Conservation (phyloP, 805 yeast species). For the Yarrowia deformans region DNA sequence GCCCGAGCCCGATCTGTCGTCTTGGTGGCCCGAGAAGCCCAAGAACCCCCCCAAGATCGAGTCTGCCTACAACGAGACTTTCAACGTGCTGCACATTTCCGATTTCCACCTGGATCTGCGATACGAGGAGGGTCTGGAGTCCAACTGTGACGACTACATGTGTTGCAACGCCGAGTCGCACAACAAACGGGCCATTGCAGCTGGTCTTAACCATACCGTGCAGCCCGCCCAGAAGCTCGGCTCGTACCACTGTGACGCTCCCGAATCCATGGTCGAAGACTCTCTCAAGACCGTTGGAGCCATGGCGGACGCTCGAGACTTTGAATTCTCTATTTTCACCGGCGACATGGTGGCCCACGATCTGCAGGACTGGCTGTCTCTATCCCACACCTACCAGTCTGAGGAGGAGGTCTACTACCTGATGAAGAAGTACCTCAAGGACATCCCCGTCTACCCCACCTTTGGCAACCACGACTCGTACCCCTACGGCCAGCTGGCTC, state of each 20-base stretch:
- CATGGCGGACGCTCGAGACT: constrained; percentile 52
- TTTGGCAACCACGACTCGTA: constrained; percentile 77
- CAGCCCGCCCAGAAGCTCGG: constrained; percentile 69
- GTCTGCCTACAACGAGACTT: constrained; percentile 51
- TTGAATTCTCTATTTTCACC: constrained; percentile 71
- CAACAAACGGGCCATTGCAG: constrained; percentile 33
- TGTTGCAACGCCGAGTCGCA: constrained; percentile 59
- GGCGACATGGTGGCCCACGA: constrained; percentile 79
- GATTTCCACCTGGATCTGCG: constrained; percentile 69
- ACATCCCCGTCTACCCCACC: constrained; percentile 65
- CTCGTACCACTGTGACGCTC: constrained; percentile 70
- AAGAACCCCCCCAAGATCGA: constrained; percentile 56
- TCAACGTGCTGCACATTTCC: constrained; percentile 69
- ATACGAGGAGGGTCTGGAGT: constrained; percentile 57
- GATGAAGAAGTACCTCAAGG: constrained; percentile 59
- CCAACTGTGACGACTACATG: constrained; percentile 57
- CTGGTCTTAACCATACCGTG: constrained; percentile 45
- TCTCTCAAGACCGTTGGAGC: constrained; percentile 58
- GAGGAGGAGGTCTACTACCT: constrained; percentile 61
- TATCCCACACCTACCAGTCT: constrained; percentile 58
- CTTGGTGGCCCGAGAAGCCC: constrained; percentile 53
- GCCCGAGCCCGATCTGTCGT: constrained; percentile 14
- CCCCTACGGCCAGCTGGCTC: constrained; percentile 75
- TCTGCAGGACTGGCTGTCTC: constrained; percentile 54
- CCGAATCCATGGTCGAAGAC: constrained; percentile 65